Conservation (phyloP, 805 yeast genomes). For the Cyberlindnera sargentensis region DNA sequence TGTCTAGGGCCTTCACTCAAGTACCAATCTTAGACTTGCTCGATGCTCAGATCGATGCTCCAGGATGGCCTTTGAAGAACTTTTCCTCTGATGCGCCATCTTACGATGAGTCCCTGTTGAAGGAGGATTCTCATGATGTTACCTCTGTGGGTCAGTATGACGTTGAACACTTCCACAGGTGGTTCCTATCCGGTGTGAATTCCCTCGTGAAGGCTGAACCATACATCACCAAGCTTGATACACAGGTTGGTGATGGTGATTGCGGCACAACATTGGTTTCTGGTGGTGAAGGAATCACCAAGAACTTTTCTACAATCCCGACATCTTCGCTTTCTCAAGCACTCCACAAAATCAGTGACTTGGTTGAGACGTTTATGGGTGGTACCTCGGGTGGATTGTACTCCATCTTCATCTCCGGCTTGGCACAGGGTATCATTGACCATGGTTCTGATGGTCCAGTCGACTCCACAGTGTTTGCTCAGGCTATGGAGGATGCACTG, state of each 20-base stretch:
- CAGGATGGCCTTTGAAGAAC: constrained; percentile 59
- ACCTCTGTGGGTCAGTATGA: constrained; percentile 31
- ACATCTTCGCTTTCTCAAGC: constrained; percentile 42
- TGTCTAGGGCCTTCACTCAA: constrained; percentile 26
- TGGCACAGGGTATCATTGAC: constrained; percentile 45
- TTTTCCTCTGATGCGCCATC: constrained; percentile 24
- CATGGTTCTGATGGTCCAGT: constrained; percentile 22
- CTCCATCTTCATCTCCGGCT: constrained; percentile 75
- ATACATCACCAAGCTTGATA: constrained; percentile 75
- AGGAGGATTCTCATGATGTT: constrained; percentile 26
- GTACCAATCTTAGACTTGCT: constrained; percentile 43
- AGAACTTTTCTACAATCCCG: constrained; percentile 40
- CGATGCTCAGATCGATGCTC: constrained; percentile 70
- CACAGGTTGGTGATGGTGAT: constrained; percentile 94
- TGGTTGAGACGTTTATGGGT: constrained; percentile 90
- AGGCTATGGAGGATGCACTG: constrained; percentile 51
- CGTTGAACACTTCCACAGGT: constrained; percentile 24
- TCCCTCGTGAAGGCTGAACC: constrained; percentile 63
- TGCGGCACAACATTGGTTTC: constrained; percentile 87
- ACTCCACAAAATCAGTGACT: constrained; percentile 66
- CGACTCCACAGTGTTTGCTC: constrained; percentile 30
- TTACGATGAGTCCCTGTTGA: constrained; percentile 23
- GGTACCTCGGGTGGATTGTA: constrained; percentile 95
- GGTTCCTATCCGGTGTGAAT: constrained; percentile 45
- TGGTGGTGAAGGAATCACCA: constrained; percentile 70